Base-by-base conservation (phyloP, 345 rosid genomes). In the Passiflora organensis region DNA sequence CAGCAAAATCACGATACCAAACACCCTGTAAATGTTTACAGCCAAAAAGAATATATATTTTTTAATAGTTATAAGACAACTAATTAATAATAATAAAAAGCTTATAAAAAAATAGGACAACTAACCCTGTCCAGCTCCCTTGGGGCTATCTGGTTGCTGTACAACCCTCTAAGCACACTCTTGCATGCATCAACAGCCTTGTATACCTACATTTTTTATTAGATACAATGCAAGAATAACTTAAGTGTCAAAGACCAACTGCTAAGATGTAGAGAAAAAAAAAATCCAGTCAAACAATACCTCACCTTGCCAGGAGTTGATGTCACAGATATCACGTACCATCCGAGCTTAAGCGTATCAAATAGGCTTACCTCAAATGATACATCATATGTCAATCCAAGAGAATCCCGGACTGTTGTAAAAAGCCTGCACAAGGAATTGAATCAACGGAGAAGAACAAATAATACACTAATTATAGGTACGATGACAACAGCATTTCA, bases 151-250 rank as follows among this genome's bases (percentile, higher is more conserved):
- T 80, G 81, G 82, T 85, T 89, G 80, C 82, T 78, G 64, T 84
- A 86, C 67, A 94, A 67, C 60, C 96, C 95, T 87, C 96, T 79
- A 58, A 94, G 84, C 48, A 94, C 99, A 32, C 77, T 89, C 80
- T 89, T 94, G 84, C 99, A 94, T 37, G 97, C 99, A 67, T 94
- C 99, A 48, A 94, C 96, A 34, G 99, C 95, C 78, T 82, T 82
- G 68, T 82, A 74, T 34, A 94, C 99, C 99, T 93, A 79, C 63
- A 61, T 48, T 42, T 8, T 44, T 54, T 15, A 52, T 42, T 16
- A 39, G 53, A 25, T n/a, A 58, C 36, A 65, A 63, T 68, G 52
- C 39, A 57, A 16, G 34, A 62, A 45, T 44, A 28, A 15, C 23
- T 37, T n/a, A 52, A 6, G 41, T 10, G 43, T 36, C 13, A 46